Evolutionary conservation across 2,329 filamentous ascomycete species (phyloP).

Genomic region (Aspergillus sp.): DNA sequence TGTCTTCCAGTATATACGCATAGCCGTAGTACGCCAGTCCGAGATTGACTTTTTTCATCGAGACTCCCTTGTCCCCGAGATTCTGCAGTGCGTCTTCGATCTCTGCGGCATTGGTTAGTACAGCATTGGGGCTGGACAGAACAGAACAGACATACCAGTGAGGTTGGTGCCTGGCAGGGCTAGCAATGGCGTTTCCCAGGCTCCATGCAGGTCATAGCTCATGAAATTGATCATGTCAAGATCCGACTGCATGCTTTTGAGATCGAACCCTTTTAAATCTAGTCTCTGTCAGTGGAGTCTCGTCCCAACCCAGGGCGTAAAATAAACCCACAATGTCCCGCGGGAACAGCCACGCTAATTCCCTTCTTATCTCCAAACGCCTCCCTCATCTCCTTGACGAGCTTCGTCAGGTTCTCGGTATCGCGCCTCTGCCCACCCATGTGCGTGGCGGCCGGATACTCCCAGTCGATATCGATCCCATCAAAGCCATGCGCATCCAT

Average conservation of each 20-base stretch:
- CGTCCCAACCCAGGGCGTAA: not conserved
- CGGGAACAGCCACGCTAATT: not conserved
- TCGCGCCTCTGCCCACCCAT: slow-evolving; percentile 3
- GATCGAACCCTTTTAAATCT: slow-evolving; percentile 9
- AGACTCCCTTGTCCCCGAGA: not conserved
- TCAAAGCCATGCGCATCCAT: slow-evolving; percentile 7
- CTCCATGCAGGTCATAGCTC: slow-evolving; percentile 13
- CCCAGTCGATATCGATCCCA: slow-evolving; percentile 9
- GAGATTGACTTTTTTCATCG: not conserved
- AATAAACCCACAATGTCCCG: not conserved
- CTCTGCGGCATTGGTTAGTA: not conserved
- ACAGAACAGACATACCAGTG: not conserved
- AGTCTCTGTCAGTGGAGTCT: too few species aligned
- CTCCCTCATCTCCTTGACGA: not conserved
- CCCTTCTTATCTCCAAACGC: not conserved
- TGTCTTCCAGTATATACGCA: not conserved
- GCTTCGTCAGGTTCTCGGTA: not conserved
- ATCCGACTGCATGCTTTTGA: slow-evolving; percentile 5
- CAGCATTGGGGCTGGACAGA: not conserved
- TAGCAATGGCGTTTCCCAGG: slow-evolving; percentile 5
- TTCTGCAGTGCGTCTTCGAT: not conserved
- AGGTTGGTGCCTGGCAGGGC: not conserved
- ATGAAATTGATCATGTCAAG: slow-evolving; percentile 12
- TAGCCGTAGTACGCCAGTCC: not conserved
- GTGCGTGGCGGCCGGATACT: slow-evolving; percentile 9